Evolutionary conservation across 2,329 filamentous ascomycete species (phyloP), one percentile per base, ranked within the genome.

Genomic region (Blastomyces gilchristii): DNA sequence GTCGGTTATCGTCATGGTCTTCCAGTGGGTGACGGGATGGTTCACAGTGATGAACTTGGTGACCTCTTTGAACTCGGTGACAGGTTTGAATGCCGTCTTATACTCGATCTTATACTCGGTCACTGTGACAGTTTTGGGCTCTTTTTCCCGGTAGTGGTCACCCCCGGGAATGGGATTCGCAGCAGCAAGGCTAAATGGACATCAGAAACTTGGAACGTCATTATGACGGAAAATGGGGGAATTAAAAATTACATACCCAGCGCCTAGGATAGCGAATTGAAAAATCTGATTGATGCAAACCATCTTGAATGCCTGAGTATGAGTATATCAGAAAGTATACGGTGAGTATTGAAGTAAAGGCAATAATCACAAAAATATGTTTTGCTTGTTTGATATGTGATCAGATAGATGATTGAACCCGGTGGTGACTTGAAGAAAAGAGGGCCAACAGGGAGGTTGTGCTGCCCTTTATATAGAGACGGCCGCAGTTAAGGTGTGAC

Each of bases 1-100:
- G 47, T 63, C 62, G n/a, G 62, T 63, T 41, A 63, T 37, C 16
- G 62, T 63, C 47, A 39, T 37, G 57, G 52, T 54, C 45, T 63
- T 58, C 25, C 34, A 28, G 18, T 62, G 41, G 11, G 37, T 58
- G n/a, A 56, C 16, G 14, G 52, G 49, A 41, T 56, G 11, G 39
- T 37, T 34, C 18, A 57, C 60, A 16, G 60, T 54, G 11, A 45
- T 31, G 16, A 57, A 56, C 31, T 62, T 39, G 52, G 50, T 57
- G 22, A 62, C 9, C 22, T 58, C 54, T 14, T 58, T 37, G 50
- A 47, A 45, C 43, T 62, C 25, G n/a, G 60, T 62, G 39, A 56
- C 50, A 25, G 49, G 34, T 16, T 54, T 53, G 34, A 28, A 54
- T 25, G n/a, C 59, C 6, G 41, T 54, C 31, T 62, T 62, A 16